A percentile compares a stretch with the other conserved stretches of the same genome.
Conservation (phyloP, 148 eudicot species). For the Cornus kousa region DNA sequence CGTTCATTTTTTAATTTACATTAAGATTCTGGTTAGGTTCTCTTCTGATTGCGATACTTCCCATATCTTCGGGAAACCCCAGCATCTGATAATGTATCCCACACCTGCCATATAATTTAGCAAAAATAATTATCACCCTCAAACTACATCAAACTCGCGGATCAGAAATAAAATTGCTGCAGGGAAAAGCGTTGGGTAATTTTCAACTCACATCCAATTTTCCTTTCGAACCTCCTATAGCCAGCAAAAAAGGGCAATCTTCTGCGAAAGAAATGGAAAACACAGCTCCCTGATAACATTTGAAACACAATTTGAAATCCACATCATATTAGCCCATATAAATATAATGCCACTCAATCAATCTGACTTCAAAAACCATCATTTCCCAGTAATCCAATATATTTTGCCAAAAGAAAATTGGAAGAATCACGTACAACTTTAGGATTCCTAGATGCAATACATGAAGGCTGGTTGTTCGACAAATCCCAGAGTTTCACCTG, state of each 20-base stretch:
- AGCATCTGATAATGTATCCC: conserved; percentile 67
- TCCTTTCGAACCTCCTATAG: conserved; percentile 91
- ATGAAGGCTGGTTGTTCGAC: conserved; percentile 67
- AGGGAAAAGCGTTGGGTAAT: neutral
- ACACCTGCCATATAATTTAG: conserved; percentile 42
- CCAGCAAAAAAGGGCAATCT: conserved; percentile 70
- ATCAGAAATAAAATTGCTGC: neutral
- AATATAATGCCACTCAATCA: too few relatives aligned
- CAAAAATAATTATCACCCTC: neutral
- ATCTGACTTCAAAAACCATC: neutral
- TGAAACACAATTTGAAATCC: conserved; percentile 1
- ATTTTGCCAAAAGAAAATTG: neutral
- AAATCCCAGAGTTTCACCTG: conserved; percentile 83
- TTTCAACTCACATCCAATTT: conserved; percentile 59
- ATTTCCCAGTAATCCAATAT: neutral
- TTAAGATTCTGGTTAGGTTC: neutral
- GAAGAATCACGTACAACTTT: conserved; percentile 62
- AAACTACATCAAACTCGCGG: neutral
- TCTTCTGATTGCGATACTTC: conserved; percentile 21
- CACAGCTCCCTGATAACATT: conserved; percentile 69
- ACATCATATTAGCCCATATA: neutral
- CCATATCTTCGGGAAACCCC: conserved; percentile 51
- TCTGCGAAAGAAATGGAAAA: conserved; percentile 78
- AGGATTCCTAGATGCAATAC: conserved; percentile 70
- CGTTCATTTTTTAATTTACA: neutral